phyloP scores from a whole-genome alignment of 352 stramenopile genomes.

The Sclerospora graminicola region DNA sequence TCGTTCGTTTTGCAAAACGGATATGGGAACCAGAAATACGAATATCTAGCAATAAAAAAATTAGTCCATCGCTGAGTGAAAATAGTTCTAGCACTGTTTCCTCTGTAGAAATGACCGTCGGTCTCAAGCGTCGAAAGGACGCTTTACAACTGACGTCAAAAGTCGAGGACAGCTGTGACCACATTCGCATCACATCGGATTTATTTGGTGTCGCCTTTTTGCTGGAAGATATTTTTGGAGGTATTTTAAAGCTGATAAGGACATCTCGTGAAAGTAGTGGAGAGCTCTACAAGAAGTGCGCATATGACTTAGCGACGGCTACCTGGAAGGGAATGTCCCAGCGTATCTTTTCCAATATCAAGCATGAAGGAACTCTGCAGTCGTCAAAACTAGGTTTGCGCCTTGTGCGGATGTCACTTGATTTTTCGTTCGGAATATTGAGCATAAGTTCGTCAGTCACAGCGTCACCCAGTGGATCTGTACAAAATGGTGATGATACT shows the following conservation, averaged over 20 bases:
- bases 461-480: background rate
- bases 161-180: background rate
- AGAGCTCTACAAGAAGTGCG: background rate
- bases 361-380: background rate
- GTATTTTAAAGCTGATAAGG: conserved; percentile 26
- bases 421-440: conserved; percentile 42
- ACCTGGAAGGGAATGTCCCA: conserved; percentile 37
- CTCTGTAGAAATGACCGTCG: conserved; percentile 2
- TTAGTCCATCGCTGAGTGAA: conserved; percentile 2
- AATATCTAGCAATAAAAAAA: conserved; percentile 1
- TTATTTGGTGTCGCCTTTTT: conserved; percentile 41
- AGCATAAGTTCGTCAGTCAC: conserved; percentile 4
- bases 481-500: background rate
- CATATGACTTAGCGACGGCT: conserved; percentile 7
- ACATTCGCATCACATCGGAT: conserved; percentile 12
- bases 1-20: conserved; percentile 14
- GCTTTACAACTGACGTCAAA: background rate
- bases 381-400: conserved; percentile 29
- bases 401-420: conserved; percentile 33
- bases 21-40: conserved; percentile 8
- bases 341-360: conserved; percentile 17
- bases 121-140: conserved; percentile 1
- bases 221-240: conserved; percentile 31
- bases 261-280: conserved; percentile 8
- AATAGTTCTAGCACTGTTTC: conserved; percentile 11